Base-by-base conservation (phyloP, 805 yeast genomes). In the Kluyveromyces dobzhanskii region DNA sequence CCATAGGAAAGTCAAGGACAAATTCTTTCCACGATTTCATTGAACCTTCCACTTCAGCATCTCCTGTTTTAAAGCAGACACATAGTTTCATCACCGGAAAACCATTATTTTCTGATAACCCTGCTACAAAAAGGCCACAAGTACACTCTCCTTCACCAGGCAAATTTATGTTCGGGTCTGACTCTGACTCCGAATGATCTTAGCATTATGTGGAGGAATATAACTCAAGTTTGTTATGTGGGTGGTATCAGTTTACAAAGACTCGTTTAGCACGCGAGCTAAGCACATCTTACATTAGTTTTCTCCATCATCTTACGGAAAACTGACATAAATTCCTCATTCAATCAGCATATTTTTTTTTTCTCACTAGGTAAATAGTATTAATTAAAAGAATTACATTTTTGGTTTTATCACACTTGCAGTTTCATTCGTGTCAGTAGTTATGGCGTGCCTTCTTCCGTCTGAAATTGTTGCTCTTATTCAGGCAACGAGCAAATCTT, bases 11-110 rank as follows among this genome's bases (percentile, higher is more conserved):
- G 30, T 41, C 50, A 24, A 45, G 45, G 7, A 39, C 52, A 8
- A 45, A 42, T 31, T 58, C 62, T 2, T 43, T 57, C 18, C 53
- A 43, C 26, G 53, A 54, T 31, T 27, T 59, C n/a, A 17, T 13
- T n/a, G 14, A 23, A 14, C n/a, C 14, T 21, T 34, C 44, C 13
- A 40, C 32, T 29, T 39, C 37, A 7, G 40, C 43, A 17, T 39
- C 49, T 4, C 38, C 40, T 16, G 19, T 45, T 18, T 35, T 41
- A 6, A 45, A 43, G 8, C 41, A 37, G 5, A 46, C 56, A 3
- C 54, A 49, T 36, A 59, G 60, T 41, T 59, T 57, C 37, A 54
- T 59, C 14, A 54, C 60, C 1, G 62, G 62, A 1, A 45, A 51
- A 40, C 51, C 55, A 7, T 32, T 49, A 27, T 27, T n/a, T 14